phyloP scores from a whole-genome alignment of 1,284 basidiomycete species.

The Heimioporus retisporus region DNA sequence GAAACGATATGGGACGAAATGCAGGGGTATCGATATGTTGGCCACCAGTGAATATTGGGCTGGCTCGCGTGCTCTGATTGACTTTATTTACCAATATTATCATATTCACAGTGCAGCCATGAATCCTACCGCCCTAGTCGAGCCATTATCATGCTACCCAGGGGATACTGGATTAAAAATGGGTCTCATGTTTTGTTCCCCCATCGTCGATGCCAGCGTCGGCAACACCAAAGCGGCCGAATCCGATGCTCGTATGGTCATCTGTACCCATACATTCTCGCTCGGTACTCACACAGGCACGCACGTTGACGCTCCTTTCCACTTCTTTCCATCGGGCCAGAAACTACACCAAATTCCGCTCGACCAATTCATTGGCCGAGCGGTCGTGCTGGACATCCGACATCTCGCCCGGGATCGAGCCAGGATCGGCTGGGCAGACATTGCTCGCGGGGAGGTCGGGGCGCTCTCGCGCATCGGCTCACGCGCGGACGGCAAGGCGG shows the following conservation, averaged over 20 bases:
- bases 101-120: constrained; percentile 6
- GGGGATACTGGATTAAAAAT: constrained; percentile 39
- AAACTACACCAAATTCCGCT: constrained; percentile 68
- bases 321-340: constrained; percentile 65
- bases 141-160: constrained; percentile 39
- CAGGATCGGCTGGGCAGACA: constrained; percentile 64
- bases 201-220: constrained; percentile 11
- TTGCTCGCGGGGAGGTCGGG: constrained; percentile 3
- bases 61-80: too few species aligned
- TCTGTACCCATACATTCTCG: constrained; percentile 37
- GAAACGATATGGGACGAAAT: too few species aligned
- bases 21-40: too few species aligned
- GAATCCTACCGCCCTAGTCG: constrained; percentile 23
- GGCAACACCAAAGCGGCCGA: background rate
- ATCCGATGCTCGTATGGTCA: constrained; percentile 16
- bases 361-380: constrained; percentile 59
- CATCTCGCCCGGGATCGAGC: constrained; percentile 48
- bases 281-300: constrained; percentile 60
- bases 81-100: too few species aligned
- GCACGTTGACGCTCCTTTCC: constrained; percentile 80
- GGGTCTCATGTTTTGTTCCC: constrained; percentile 23
- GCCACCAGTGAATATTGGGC: too few species aligned
- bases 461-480: constrained; percentile 31
- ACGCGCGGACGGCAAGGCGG: constrained; percentile 47
- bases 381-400: constrained; percentile 59